Conservation (phyloP, 2,329 filamentous ascomycete genomes). For the Xylariaceae sp. region DNA sequence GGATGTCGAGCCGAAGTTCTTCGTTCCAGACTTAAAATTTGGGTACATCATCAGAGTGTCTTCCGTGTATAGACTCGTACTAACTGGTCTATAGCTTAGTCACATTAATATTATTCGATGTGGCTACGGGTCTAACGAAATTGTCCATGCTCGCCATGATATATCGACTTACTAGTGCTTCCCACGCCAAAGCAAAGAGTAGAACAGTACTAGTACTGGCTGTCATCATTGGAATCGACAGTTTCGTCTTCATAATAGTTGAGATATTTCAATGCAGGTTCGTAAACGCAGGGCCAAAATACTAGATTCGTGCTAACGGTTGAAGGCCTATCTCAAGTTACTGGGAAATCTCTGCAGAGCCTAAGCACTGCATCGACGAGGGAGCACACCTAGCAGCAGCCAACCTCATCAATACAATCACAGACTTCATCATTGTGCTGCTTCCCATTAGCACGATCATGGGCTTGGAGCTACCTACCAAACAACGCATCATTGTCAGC, state of each 20-base stretch:
- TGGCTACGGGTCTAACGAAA: constrained; percentile 35
- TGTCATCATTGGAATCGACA: constrained; percentile 25
- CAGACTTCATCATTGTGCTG: constrained; percentile 51
- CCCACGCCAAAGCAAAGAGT: constrained; percentile 25
- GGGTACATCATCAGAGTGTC: constrained; percentile 14
- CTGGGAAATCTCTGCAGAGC: constrained; percentile 30
- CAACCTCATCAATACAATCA: constrained; percentile 56
- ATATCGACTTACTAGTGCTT: constrained; percentile 31
- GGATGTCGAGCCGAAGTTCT: constrained; percentile 23
- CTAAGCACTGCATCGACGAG: constrained; percentile 42
- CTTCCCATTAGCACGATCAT: constrained; percentile 46
- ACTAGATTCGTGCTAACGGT: neutral
- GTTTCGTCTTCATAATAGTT: constrained; percentile 32
- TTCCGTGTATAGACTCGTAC: neutral
- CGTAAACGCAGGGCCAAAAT: constrained; percentile 5
- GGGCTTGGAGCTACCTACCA: constrained; percentile 39
- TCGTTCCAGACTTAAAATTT: constrained; percentile 21
- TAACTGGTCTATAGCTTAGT: constrained; percentile 21
- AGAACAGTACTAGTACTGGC: constrained; percentile 26
- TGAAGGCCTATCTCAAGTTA: constrained; percentile 33
- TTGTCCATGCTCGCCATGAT: constrained; percentile 37
- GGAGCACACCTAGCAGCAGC: constrained; percentile 47
- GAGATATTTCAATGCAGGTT: constrained; percentile 36
- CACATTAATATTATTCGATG: constrained; percentile 32
- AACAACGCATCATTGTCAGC: constrained; percentile 41